Conservation (phyloP, 768 basidiomycete genomes). For the Cantharellus cinnabarinus region DNA sequence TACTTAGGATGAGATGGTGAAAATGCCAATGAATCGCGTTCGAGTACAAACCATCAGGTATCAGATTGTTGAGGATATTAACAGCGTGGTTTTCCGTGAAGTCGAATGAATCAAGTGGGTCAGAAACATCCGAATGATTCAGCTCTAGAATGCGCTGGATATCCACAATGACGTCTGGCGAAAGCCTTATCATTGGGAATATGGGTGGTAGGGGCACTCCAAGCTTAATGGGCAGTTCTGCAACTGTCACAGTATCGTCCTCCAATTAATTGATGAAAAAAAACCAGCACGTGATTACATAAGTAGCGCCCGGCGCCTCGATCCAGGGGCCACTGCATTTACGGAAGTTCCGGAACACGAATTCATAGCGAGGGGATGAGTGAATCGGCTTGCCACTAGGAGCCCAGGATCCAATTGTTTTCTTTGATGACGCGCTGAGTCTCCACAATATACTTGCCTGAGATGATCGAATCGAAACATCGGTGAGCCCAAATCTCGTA, state of each 20-base stretch:
- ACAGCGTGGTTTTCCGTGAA: constrained; percentile 3
- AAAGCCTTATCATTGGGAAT: constrained; percentile 15
- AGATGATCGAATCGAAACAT: background rate
- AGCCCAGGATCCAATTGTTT: constrained; percentile 8
- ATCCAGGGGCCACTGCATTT: no score
- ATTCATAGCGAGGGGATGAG: no score
- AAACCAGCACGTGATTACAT: no score
- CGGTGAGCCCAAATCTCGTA: background rate
- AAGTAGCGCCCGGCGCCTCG: no score
- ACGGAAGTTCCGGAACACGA: no score
- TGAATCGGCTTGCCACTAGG: background rate
- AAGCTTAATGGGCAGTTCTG: no score
- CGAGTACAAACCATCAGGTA: constrained; percentile 47
- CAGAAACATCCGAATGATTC: constrained; percentile 23
- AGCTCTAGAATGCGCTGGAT: constrained; percentile 53
- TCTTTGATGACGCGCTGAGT: constrained; percentile 9
- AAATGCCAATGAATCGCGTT: background rate
- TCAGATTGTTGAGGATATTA: constrained; percentile 37
- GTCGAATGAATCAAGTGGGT: constrained; percentile 16
- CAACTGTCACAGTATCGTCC: no score
- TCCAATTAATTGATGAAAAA: no score
- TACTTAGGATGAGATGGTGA: constrained; percentile 15
- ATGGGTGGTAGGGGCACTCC: no score
- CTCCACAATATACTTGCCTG: constrained; percentile 10
- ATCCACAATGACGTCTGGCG: constrained; percentile 44